phyloP scores from a whole-genome alignment of 768 basidiomycete species.

The Agrocybe chaxingu region DNA sequence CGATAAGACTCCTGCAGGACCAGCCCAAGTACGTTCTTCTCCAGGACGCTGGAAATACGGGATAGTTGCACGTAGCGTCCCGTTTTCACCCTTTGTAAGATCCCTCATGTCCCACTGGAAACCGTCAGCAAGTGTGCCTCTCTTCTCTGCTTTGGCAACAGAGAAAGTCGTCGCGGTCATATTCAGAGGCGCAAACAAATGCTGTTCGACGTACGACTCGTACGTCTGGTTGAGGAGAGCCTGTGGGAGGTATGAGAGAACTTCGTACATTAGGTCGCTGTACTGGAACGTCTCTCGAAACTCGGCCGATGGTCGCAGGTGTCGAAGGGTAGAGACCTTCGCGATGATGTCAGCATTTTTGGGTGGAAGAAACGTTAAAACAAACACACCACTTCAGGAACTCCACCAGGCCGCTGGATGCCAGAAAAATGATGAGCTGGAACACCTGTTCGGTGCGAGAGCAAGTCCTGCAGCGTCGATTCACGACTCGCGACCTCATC shows the following conservation, averaged over 20 bases:
- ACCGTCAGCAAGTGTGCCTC: constrained; percentile 33
- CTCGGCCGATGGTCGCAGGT: constrained; percentile 37
- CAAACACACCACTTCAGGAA: constrained; percentile 31
- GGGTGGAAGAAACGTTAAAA: background rate
- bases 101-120: constrained; percentile 33
- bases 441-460: constrained; percentile 41
- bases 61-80: constrained; percentile 29
- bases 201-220: constrained; percentile 35
- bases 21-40: constrained; percentile 37
- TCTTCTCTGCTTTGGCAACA: constrained; percentile 30
- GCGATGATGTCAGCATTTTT: too few species aligned
- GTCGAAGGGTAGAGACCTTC: constrained; percentile 33
- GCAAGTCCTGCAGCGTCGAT: constrained; percentile 37
- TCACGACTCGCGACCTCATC: constrained; percentile 31
- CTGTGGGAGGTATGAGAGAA: constrained; percentile 35
- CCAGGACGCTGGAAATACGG: constrained; percentile 39
- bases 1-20: constrained; percentile 36
- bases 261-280: constrained; percentile 44
- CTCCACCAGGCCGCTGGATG: constrained; percentile 23
- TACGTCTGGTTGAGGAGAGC: constrained; percentile 37
- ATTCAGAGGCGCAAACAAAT: constrained; percentile 35
- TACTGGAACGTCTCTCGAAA: constrained; percentile 42
- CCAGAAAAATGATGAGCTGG: constrained; percentile 42
- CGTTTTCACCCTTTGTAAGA: constrained; percentile 24
- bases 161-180: constrained; percentile 40